Base-by-base conservation (phyloP, 2,329 filamentous ascomycete species). In the Epichloe scottii region DNA sequence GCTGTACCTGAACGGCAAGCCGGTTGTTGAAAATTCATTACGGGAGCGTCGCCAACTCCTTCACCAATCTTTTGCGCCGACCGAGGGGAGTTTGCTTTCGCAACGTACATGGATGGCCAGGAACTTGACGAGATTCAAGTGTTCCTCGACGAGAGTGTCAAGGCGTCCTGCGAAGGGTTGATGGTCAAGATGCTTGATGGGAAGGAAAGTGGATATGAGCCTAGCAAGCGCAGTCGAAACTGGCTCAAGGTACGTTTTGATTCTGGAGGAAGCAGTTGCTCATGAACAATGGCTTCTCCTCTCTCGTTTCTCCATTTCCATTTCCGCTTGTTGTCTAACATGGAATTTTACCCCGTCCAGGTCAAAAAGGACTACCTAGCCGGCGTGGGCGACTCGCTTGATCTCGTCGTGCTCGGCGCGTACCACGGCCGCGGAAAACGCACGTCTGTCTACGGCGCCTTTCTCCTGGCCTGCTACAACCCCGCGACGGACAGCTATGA, bases 131-230 rank as follows among this genome's bases (percentile, higher is more conserved):
- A 95, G 62, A 98, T 98, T 50, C 91, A 97, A 63, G 77, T 76
- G 1, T 86, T 98, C 60, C 76, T 98, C 2, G 93, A 98, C 62
- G 91, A 97, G 53, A 93, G 87, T 60, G 86, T 98, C 56, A 95
- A 95, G 67, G 88, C 90, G 2, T 94, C 89, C 0, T 98, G 93
- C 63, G 93, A 98, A 72, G 93, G 93, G 11, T 74, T 98, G 49
- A 98, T 98, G 93, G 93, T 98, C 14, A 98, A 98, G 74, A 98
- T 98, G 93, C 71, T 98, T 53, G 91, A 97, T 65, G 93, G 91
- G 0, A 74, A 79, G 6, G 91, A 96, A 68, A 95, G 88, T 59
- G 88, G 87, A 60, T 98, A 98, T 64, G 91, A 97, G 69, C 93
- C 93, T 19, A 95, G 88, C 62, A 95, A 95, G 66, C 85, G 93